A percentile compares a stretch with the other conserved stretches of the same genome.
These are phyloP conservation scores for Clarireedia sp. DNA, from an alignment of 2,329 filamentous ascomycete species.

Conservation along the genomic window DNA sequence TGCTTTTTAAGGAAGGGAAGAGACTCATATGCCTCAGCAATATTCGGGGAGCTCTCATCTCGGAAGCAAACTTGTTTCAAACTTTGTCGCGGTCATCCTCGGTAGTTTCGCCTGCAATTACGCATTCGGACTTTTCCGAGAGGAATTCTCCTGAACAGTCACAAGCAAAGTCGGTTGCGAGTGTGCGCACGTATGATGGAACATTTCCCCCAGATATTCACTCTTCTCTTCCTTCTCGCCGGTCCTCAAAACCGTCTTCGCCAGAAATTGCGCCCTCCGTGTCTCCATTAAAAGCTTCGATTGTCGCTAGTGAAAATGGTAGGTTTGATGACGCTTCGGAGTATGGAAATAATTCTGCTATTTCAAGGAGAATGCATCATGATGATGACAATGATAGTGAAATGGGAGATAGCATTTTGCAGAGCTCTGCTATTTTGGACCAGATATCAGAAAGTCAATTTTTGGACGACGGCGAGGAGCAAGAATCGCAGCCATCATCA, in stretches of 20 bases:
- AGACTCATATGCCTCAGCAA: slow-evolving; percentile 55
- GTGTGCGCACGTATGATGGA: slow-evolving; percentile 14
- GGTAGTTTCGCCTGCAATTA: slow-evolving; percentile 47
- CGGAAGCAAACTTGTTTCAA: slow-evolving; percentile 59
- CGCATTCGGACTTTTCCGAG: slow-evolving; percentile 35
- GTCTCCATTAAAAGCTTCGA: slow-evolving; percentile 13
- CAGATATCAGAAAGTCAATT: slow-evolving; percentile 28
- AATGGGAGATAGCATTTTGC: slow-evolving; percentile 23
- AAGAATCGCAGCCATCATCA: slow-evolving; percentile 25
- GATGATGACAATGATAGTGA: slow-evolving; percentile 15
- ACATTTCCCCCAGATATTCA: slow-evolving; percentile 14
- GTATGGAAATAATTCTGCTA: slow-evolving; percentile 22
- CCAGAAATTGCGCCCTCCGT: slow-evolving; percentile 2
- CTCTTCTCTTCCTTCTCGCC: slow-evolving; percentile 15
- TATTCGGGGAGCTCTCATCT: slow-evolving; percentile 57
- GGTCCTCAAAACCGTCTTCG: slow-evolving; percentile 15
- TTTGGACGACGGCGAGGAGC: slow-evolving; percentile 21
- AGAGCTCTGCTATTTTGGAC: slow-evolving; percentile 26
- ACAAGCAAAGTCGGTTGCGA: slow-evolving; percentile 32
- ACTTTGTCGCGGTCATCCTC: slow-evolving; percentile 50
- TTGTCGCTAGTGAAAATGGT: slow-evolving; percentile 24
- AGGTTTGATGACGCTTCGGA: slow-evolving; percentile 30
- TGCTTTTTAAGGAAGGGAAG: slow-evolving; percentile 51
- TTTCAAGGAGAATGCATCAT: slow-evolving; percentile 16
- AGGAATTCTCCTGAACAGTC: slow-evolving; percentile 16